Conservation (phyloP, 2,329 filamentous ascomycete species). For the Myriosclerotinia scirpicola region DNA sequence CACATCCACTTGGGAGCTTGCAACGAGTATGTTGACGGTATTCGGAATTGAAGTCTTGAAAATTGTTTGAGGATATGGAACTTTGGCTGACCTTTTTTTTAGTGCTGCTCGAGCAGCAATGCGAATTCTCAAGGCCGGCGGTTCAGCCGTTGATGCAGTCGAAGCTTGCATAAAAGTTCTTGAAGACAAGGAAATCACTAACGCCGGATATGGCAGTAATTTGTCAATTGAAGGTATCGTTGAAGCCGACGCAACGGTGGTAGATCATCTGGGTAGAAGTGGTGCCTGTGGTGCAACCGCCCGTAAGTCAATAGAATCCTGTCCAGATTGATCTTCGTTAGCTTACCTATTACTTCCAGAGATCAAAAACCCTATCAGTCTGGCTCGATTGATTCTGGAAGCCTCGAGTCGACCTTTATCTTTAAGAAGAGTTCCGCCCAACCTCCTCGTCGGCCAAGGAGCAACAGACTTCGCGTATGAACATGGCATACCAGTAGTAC, state of each 20-base stretch:
- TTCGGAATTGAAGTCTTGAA: neutral
- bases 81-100: slow-evolving; percentile 23
- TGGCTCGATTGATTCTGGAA: slow-evolving; percentile 82
- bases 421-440: slow-evolving; percentile 85
- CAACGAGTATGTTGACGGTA: slow-evolving; percentile 66
- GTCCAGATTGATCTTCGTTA: neutral
- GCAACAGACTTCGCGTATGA: slow-evolving; percentile 84
- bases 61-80: slow-evolving; percentile 27
- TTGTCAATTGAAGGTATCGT: slow-evolving; percentile 86
- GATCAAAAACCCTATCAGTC: slow-evolving; percentile 86
- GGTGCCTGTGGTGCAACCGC: slow-evolving; percentile 90
- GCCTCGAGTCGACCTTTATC: slow-evolving; percentile 74
- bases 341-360: slow-evolving; percentile 52
- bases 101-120: slow-evolving; percentile 86
- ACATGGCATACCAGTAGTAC: slow-evolving; percentile 70
- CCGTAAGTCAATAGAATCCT: slow-evolving; percentile 58
- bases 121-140: slow-evolving; percentile 74
- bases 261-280: slow-evolving; percentile 87
- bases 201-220: slow-evolving; percentile 95
- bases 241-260: slow-evolving; percentile 90
- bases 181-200: slow-evolving; percentile 94
- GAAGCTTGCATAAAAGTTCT: slow-evolving; percentile 85
- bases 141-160: slow-evolving; percentile 80
- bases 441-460: slow-evolving; percentile 82
- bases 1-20: slow-evolving; percentile 81